phyloP scores from a whole-genome alignment of 2,329 filamentous ascomycete species.

The Sporothrix euskadiensis region DNA sequence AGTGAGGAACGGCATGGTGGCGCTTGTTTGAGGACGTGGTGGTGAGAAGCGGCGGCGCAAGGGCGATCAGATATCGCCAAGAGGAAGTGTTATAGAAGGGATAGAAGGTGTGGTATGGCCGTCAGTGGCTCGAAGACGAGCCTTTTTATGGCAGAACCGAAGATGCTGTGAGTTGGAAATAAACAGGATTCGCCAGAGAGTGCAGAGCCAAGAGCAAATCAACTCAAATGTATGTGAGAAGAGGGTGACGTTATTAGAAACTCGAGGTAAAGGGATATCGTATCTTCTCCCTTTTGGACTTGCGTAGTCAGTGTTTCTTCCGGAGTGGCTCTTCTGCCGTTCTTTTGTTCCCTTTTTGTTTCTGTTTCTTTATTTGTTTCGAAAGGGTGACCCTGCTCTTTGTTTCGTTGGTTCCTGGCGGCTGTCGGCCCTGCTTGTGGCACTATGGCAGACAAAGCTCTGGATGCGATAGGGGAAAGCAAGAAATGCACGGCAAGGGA shows the following conservation, averaged over 20 bases:
- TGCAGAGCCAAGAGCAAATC: neutral
- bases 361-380: constrained; percentile 21
- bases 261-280: neutral
- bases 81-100: neutral
- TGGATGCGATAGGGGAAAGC: neutral
- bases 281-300: neutral
- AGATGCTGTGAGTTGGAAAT: neutral
- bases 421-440: neutral
- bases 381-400: constrained; percentile 9
- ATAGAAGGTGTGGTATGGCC: neutral
- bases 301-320: neutral
- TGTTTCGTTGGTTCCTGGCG: constrained; percentile 20
- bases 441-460: constrained; percentile 1
- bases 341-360: constrained; percentile 6
- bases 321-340: neutral
- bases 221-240: neutral
- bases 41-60: neutral
- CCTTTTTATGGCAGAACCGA: neutral
- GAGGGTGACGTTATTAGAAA: neutral
- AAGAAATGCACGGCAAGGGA: neutral
- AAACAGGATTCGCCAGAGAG: neutral
- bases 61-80: neutral
- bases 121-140: neutral
- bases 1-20: constrained; percentile 40
- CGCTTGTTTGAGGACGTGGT: neutral